Evolutionary conservation across 805 yeast species (phyloP).

Genomic region (Pichia pseudocactophila): DNA sequence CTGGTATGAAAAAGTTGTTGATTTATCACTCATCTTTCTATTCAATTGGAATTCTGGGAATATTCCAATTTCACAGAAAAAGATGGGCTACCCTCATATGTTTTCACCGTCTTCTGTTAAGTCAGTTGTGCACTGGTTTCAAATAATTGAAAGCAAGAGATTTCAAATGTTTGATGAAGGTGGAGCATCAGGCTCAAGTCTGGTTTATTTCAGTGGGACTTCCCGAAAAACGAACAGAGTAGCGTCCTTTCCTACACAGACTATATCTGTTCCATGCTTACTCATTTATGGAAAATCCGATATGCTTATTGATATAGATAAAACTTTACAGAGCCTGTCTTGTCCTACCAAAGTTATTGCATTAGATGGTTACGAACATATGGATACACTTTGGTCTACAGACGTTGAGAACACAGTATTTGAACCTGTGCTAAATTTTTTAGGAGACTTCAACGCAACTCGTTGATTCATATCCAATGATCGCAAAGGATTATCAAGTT

Average conservation of each 20-base stretch:
- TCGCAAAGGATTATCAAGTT: too few relatives aligned
- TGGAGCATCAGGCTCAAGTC: constrained; percentile 25
- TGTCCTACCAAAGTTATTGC: constrained; percentile 30
- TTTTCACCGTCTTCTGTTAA: constrained; percentile 49
- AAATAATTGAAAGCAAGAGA: constrained; percentile 36
- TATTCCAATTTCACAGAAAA: constrained; percentile 36
- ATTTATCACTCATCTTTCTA: constrained; percentile 34
- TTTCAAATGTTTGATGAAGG: constrained; percentile 49
- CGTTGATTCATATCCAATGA: too few relatives aligned
- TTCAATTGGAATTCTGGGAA: constrained; percentile 43
- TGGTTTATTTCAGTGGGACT: constrained; percentile 22
- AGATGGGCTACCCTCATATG: constrained; percentile 41
- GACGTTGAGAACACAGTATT: constrained; percentile 45
- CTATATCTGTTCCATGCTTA: constrained; percentile 66
- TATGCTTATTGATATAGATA: constrained; percentile 77
- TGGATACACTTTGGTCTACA: constrained; percentile 84
- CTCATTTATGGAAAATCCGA: constrained; percentile 74
- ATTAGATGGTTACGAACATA: constrained; percentile 70
- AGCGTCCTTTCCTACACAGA: constrained; percentile 52
- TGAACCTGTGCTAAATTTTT: not conserved
- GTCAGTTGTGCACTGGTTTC: constrained; percentile 42
- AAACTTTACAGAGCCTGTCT: constrained; percentile 65
- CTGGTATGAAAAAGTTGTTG: constrained; percentile 38
- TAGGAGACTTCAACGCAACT: not conserved
- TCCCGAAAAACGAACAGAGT: constrained; percentile 35